Evolutionary conservation across 2,329 filamentous ascomycete species (phyloP), one percentile per base, ranked within the genome.

Genomic region (Penicillium sp.): DNA sequence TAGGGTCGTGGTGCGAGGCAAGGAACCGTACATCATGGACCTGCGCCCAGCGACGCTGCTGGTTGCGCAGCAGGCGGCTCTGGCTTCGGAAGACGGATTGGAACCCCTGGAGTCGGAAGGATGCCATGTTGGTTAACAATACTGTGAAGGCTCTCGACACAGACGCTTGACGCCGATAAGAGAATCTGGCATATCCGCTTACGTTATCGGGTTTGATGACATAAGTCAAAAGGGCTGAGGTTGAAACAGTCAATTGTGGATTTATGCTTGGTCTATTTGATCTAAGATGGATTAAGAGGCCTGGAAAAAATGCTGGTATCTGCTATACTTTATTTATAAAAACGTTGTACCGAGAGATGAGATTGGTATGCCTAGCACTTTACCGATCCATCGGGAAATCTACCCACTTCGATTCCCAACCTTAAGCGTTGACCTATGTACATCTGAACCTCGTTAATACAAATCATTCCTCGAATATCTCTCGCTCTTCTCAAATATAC

Each of bases 1-100:
- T 67, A 38, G 84, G 77, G 47, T 81, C 74, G 47, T 81, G 80
- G 51, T 89, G 87, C 13, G 89, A 93, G 51, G 86, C 86, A 37
- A 95, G 79, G 75, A 91, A 95, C 55, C 90, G 88, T 39, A 95
- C 84, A 69, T 96, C 88, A 69, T 94, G 88, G 24, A 96, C 89
- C 61, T 88, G 88, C 1, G 91, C 91, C 86, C 88, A 94, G 66
- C 90, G 82, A 46, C 85, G 81, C 69, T 96, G 91, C 44, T 66
- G 62, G 14, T 40, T 36, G 1, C 63, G 61, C 40, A 63, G 53
- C 6, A 69, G 60, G 13, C 60, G 59, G 4, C 55, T 55, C 6
- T 55, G 57, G 13, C 52, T 56, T 27, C 64, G 62, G 9, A 69
- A 45, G 26, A 80, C 58, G 49, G 75, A 70, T 31, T 78, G 77